Evolutionary conservation across 2,329 filamentous ascomycete genomes (phyloP).

Genomic region (Fusarium heterosporum): DNA sequence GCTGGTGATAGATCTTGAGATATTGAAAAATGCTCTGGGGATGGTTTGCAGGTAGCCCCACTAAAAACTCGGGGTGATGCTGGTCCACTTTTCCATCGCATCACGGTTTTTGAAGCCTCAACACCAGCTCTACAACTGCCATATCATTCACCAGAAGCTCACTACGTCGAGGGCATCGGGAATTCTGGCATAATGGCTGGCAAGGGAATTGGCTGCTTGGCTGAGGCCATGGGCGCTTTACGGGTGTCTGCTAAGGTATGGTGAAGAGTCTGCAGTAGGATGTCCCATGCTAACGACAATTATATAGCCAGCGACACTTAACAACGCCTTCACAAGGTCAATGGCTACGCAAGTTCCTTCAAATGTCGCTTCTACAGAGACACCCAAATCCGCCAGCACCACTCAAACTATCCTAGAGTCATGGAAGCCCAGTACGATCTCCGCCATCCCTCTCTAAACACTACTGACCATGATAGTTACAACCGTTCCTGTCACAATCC

Average conservation of each 20-base stretch:
- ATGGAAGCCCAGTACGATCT: slow-evolving; percentile 60
- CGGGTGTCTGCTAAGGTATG: slow-evolving; percentile 58
- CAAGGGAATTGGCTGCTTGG: slow-evolving; percentile 62
- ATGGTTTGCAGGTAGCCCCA: slow-evolving; percentile 41
- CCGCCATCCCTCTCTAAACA: not conserved
- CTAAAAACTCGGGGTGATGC: slow-evolving; percentile 46
- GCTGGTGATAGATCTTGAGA: slow-evolving; percentile 22
- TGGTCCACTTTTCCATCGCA: slow-evolving; percentile 45
- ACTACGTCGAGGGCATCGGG: not conserved
- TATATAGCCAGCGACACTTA: slow-evolving; percentile 50
- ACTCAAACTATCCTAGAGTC: slow-evolving; percentile 53
- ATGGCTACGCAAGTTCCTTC: slow-evolving; percentile 66
- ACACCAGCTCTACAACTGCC: slow-evolving; percentile 5
- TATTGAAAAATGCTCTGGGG: slow-evolving; percentile 49
- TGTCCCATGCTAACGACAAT: slow-evolving; percentile 18
- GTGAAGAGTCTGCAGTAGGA: slow-evolving; percentile 31
- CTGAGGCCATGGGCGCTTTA: slow-evolving; percentile 64
- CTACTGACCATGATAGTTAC: slow-evolving; percentile 56
- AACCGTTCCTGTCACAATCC: slow-evolving; percentile 84
- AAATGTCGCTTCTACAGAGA: slow-evolving; percentile 52
- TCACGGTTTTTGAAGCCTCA: slow-evolving; percentile 47
- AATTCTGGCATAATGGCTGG: slow-evolving; percentile 54
- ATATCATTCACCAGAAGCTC: slow-evolving; percentile 23
- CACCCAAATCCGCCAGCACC: slow-evolving; percentile 33
- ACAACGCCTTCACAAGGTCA: slow-evolving; percentile 62